These are phyloP conservation scores for Penicillium nucicola DNA, from an alignment of 495 filamentous ascomycete species.

Conservation along the genomic window DNA sequence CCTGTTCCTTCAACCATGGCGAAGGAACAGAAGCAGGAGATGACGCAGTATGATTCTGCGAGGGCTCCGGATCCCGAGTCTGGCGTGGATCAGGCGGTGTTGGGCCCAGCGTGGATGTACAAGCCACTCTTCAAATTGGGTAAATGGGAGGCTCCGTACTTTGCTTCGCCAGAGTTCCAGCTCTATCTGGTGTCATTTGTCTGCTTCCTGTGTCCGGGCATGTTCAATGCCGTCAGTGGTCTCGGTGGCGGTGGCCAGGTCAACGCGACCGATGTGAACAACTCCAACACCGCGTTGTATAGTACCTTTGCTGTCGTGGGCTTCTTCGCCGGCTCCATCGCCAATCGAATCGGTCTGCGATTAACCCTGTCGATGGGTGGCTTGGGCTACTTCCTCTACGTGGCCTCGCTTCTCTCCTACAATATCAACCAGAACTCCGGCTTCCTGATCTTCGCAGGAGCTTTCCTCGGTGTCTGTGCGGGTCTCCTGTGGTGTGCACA, in stretches of 20 bases:
- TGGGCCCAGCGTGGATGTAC: constrained; percentile 63
- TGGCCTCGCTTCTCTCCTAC: constrained; percentile 74
- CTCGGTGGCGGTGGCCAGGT: constrained; percentile 70
- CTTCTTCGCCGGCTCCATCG: constrained; percentile 80
- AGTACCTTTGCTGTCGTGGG: constrained; percentile 82
- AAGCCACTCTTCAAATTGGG: constrained; percentile 54
- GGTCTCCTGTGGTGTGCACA: constrained; percentile 90
- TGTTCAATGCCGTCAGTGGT: constrained; percentile 76
- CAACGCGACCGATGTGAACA: constrained; percentile 59
- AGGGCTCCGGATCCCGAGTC: constrained; percentile 23
- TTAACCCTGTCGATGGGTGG: constrained; percentile 75
- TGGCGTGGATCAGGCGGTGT: constrained; percentile 21
- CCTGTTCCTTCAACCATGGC: background rate
- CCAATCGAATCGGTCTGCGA: constrained; percentile 73
- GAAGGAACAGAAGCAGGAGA: constrained; percentile 2
- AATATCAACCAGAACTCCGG: constrained; percentile 68
- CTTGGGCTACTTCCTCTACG: constrained; percentile 83
- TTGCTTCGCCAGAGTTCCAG: constrained; percentile 73
- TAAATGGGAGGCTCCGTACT: constrained; percentile 58
- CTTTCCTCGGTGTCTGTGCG: constrained; percentile 68
- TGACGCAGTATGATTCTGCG: constrained; percentile 13
- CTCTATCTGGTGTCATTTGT: constrained; percentile 75
- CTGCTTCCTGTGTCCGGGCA: constrained; percentile 87
- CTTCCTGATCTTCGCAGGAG: constrained; percentile 57
- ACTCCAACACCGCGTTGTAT: constrained; percentile 72